phyloP scores from a whole-genome alignment of 768 basidiomycete species.

The Macrolepiota dolichaula region DNA sequence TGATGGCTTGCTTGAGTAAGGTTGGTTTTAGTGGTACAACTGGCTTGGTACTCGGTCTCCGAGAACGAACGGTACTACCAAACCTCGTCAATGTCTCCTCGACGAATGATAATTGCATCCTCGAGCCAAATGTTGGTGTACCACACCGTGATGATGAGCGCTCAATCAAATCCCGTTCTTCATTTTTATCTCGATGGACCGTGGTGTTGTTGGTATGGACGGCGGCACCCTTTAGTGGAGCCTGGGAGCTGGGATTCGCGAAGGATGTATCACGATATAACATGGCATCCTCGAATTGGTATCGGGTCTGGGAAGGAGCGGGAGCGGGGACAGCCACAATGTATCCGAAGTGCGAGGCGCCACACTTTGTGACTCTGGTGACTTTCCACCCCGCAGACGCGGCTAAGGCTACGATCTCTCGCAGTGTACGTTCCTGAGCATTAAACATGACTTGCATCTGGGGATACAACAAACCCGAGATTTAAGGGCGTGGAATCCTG shows the following conservation, averaged over 20 bases:
- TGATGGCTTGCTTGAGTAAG: conserved; percentile 3
- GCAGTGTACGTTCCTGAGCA: conserved; percentile 34
- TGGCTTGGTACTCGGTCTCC: conserved; percentile 5
- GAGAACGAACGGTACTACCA: conserved; percentile 24
- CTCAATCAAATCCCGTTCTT: conserved; percentile 34
- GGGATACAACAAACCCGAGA: not conserved
- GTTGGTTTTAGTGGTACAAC: not conserved
- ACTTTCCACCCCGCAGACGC: conserved; percentile 31
- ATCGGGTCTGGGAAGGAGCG: conserved; percentile 35
- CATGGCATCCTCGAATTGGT: conserved; percentile 19
- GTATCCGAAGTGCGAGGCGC: conserved; percentile 68
- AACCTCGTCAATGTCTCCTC: conserved; percentile 42
- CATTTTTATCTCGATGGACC: not conserved
- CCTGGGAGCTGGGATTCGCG: not conserved
- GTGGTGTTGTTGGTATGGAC: not conserved
- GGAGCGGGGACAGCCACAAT: conserved; percentile 62
- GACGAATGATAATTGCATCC: conserved; percentile 40
- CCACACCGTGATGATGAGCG: conserved; percentile 50
- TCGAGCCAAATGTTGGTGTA: conserved; percentile 62
- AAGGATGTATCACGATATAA: conserved; percentile 20
- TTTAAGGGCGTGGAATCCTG: not conserved
- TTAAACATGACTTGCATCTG: conserved; percentile 40
- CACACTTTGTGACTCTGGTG: conserved; percentile 37
- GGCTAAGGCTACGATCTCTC: conserved; percentile 26
- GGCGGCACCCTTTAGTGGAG: not conserved